Base-by-base conservation (phyloP, 192 early-diverging fungal genomes). In the Podila horticola region DNA sequence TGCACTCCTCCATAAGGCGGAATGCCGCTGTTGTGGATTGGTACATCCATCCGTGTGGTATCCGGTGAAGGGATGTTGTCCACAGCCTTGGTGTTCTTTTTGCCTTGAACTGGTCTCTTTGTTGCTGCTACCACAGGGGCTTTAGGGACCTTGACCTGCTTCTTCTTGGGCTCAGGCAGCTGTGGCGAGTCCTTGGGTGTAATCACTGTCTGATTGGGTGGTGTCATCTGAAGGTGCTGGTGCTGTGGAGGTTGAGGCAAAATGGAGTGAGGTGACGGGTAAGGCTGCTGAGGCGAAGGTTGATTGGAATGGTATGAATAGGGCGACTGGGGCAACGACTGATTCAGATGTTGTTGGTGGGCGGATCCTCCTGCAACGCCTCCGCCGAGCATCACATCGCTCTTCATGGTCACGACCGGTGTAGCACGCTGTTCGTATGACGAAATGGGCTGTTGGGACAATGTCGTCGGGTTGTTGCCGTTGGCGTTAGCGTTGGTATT, bases 131-230 rank as follows among this genome's bases (percentile, higher is more conserved):
- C 30, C 26, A 26, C 30, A 28, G 77, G 66, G 26, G 66, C 71
- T 55, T 81, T 81, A 7, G 77, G 66, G 13, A 29, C 71, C 28
- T 81, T 81, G 10, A 17, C 64, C 31, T 63, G 77, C 57, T 81
- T 81, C 71, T 73, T 72, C 67, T 81, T 81, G 12, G 74, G 57
- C 45, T 81, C 77, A 17, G 71, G 64, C 12, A 81, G 62, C 34
- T 81, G 77, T 19, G 77, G 77, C 0, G 77, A 81, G 28, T 81
- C 77, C 48, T 81, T 81, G 13, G 77, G 77, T 1, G 77, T 81
- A 33, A 81, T 64, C 4, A 71, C 77, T 34, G 77, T 72, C 57
- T 73, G 77, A 2, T 71, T 61, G 0, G 77, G 77, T 41, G 77
- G 77, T 15, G 77, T 81, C 5, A 66, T 58, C 22, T 81, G 77